Conservation (phyloP, 169 alveolate species). For the Perkinsus olseni region DNA sequence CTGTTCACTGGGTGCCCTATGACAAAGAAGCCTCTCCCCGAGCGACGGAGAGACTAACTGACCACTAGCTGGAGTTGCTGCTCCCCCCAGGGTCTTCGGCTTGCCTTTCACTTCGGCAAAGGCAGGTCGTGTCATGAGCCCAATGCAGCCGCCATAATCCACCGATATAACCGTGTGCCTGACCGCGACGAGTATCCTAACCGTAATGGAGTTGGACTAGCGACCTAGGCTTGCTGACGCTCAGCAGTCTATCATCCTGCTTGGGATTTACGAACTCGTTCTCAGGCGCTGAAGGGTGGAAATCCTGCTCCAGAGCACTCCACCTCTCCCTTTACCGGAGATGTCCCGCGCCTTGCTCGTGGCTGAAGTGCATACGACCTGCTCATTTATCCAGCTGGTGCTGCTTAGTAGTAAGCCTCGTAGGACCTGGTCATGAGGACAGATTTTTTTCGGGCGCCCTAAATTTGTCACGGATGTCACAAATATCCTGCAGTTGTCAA, state of each 20-base stretch:
- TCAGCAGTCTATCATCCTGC: not conserved
- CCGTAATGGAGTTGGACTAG: too few species aligned
- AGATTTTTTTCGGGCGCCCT: too few species aligned
- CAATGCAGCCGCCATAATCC: not conserved
- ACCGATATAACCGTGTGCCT: not conserved
- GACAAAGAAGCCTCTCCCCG: not conserved
- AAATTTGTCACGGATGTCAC: too few species aligned
- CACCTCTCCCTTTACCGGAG: not conserved
- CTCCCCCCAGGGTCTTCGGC: not conserved
- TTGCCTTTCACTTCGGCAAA: not conserved
- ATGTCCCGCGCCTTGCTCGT: not conserved
- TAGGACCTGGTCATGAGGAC: not conserved
- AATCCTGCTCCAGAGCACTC: not conserved
- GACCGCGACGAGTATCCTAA: too few species aligned
- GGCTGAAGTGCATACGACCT: not conserved
- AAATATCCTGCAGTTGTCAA: too few species aligned
- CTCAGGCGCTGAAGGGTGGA: not conserved
- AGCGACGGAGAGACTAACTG: not conserved
- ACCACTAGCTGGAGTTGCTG: not conserved
- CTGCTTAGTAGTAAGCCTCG: not conserved
- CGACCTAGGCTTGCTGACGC: not conserved
- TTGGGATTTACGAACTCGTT: not conserved
- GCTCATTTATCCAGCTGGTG: not conserved
- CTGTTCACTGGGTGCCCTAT: not conserved
- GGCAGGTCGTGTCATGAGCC: not conserved